phyloP scores from a whole-genome alignment of 306 rosid species.

The Acacia crassicarpa region DNA sequence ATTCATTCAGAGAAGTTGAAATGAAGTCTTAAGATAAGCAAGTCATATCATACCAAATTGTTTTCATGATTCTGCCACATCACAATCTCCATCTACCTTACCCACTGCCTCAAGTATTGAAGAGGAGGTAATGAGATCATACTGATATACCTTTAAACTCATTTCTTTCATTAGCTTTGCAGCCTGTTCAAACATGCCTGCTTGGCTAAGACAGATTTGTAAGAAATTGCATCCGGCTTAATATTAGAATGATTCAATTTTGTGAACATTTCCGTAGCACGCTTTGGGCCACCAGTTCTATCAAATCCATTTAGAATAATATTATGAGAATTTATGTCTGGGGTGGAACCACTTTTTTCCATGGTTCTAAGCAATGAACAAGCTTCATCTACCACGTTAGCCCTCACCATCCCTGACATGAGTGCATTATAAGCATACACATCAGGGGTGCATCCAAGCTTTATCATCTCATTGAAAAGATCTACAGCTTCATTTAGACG shows the following conservation, averaged over 20 bases:
- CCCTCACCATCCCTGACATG: constrained; percentile 92
- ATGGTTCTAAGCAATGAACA: constrained; percentile 67
- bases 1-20: background rate
- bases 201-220: constrained; percentile 88
- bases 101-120: constrained; percentile 98
- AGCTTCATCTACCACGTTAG: constrained; percentile 74
- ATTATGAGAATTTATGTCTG: constrained; percentile 81
- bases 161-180: constrained; percentile 91
- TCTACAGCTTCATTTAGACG: constrained; percentile 67
- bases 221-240: constrained; percentile 80
- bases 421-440: constrained; percentile 90
- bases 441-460: constrained; percentile 79
- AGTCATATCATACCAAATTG: background rate
- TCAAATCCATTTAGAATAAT: constrained; percentile 80
- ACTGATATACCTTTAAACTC: constrained; percentile 68
- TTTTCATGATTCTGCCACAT: constrained; percentile 30
- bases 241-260: constrained; percentile 63
- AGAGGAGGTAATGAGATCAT: constrained; percentile 80
- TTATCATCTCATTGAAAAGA: constrained; percentile 80
- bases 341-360: constrained; percentile 77
- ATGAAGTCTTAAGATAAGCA: background rate
- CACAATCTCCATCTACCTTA: constrained; percentile 66
- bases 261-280: constrained; percentile 70
- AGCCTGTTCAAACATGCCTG: constrained; percentile 91
- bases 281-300: constrained; percentile 73